Evolutionary conservation across 1,284 basidiomycete genomes (phyloP), one percentile per base, ranked within the genome.

Genomic region (Leccinum ponderosum): DNA sequence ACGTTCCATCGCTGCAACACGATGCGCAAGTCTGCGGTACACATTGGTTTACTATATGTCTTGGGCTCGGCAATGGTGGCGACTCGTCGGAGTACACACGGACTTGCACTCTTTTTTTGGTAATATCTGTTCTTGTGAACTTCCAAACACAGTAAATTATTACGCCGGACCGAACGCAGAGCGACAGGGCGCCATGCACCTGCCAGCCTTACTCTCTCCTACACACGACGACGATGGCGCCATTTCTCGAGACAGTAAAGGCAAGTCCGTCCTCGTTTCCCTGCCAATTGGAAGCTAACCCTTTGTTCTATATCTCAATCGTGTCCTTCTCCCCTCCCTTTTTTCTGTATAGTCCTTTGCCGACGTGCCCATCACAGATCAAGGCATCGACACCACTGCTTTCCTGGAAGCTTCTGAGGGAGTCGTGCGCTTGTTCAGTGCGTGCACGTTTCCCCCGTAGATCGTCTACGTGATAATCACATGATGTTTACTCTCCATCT

Each of bases 401-500:
- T 99, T 99, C 81, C 83, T 97, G 65, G 89, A 97, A 71, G 97
- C 97, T 8, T 84, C 93, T 3, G 86, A 94, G 68, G 95, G 94
- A 51, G 83, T 99, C 55, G 91, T 97, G 65, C 89, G 90, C 66
- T 81, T 99, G 68, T 98, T 99, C 74, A 92, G 95, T 97, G 69
- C 63, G 87, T 76, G 47, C 5, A 6, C 3, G 1, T 53, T 37
- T 12, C 25, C 48, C 9, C 12, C 14, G 15, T 58, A 57, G 27
- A 61, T 59, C 14, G 5, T 22, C 12, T 54, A 35, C 54, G 56
- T 53, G 29, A 15, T 15, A 3, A 42, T 39, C 0, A 6, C 33
- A 39, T 39, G 15, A n/a, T 42, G 29, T 57, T 31, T 47, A 22
- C 29, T 33, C 33, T 33, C 33, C 33, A 33, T 12, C 11, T 33